Base-by-base conservation (phyloP, 2,329 filamentous ascomycete species). In the Nemania serpens region DNA sequence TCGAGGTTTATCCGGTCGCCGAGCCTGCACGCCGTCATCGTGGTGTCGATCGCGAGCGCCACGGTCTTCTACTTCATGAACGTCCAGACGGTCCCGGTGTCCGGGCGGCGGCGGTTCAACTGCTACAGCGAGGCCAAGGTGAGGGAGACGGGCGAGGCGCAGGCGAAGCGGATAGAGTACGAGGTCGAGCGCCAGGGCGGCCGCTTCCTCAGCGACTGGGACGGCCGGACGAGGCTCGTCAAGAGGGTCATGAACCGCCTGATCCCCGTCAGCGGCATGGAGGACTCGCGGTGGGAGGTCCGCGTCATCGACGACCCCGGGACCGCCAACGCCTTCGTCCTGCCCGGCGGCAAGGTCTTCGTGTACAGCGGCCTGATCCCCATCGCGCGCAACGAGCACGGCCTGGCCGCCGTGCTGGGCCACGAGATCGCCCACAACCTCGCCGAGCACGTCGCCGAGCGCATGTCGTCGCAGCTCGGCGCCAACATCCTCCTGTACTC, bases 341-440 rank as follows among this genome's bases (percentile, higher is more conserved):
- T 92, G 5, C 90, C 91, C 0, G 90, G 87, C 4, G 90, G 90
- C 22, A 92, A 93, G 69, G 90, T 94, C 0, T 93, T 93, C 71
- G 90, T 94, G 1, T 89, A 87, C 71, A 88, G 85, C 64, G 90
- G 91, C 39, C 86, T 94, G 34, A 75, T 93, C 55, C 81, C 82
- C n/a, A 77, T 91, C 20, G 89, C 88, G 61, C 72, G 81, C 54
- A 86, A 79, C 68, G 89, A 92, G 58, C 84, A 89, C 71, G 88
- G 86, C 2, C 79, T 94, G 25, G 91, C 91, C 4, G 86, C 90
- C 1, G 89, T 94, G 2, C 79, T 94, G 13, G 89, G 89, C 13
- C 91, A 93, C 75, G 91, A 93, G 77, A 91, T 93, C 62, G 89
- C 90, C 17, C 91, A 94, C 72, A 90, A 88, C 64, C 81, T 91